Evolutionary conservation across 2,329 filamentous ascomycete species (phyloP), one percentile per base, ranked within the genome.

Genomic region (Mariannaea elegans): DNA sequence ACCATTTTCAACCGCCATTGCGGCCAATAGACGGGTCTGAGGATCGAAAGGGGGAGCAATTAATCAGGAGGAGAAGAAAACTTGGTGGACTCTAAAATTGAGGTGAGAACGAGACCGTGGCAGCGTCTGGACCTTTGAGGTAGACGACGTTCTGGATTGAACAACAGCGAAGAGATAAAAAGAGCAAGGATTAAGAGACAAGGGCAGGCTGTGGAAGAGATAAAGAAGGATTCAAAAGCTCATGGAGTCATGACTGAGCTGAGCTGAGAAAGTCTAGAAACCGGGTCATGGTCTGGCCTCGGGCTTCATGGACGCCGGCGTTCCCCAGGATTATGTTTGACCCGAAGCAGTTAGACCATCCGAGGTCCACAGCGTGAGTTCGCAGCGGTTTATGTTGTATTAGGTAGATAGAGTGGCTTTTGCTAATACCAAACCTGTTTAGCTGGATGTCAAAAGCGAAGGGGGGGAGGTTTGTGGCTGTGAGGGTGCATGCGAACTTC

Each of bases 1-100:
- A 50, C 63, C 63, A 18, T 61, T 44, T 45, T 65, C 67, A 47
- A 63, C 57, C 64, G 41, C 41, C 52, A 59, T 59, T 23, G 48
- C 24, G 31, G 44, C 8, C 14, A 24, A 18, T 21, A 12, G 16
- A 19, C n/a, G 24, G 24, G 29, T 19, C 23, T n/a, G 34, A 9
- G 4, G 32, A n/a, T 21, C 6, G 2, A 7, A 38, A 27, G 44
- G 14, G 2, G 7, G 27, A 32, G 13, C 24, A 19, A 27, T 9
- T 27, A 9, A 9, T 27, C 5, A 9, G 24, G 24, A 27, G 9
- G 24, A 27, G 9, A 27, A 27, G 9, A 9, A 27, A 27, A 27
- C n/a, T n/a, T n/a, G n/a, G 9, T 6, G 24, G 24, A 27, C 5
- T 27, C 5, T 6, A 27, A 27, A 9, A 27, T 5, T 9, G 6